phyloP scores from a whole-genome alignment of 2,329 filamentous ascomycete genomes.

The Aspergillus jensenii region DNA sequence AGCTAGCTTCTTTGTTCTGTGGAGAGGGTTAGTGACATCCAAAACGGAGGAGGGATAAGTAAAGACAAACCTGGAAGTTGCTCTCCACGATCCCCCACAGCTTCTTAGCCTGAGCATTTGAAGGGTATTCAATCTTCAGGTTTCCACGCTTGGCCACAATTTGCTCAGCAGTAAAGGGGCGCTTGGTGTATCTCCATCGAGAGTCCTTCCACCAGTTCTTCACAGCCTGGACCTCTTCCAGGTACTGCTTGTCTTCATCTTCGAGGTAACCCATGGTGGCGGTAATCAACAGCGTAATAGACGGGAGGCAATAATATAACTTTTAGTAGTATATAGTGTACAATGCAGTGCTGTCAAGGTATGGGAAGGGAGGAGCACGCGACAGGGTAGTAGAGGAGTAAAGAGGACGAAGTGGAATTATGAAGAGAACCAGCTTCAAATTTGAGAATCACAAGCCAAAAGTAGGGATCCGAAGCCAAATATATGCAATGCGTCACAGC shows the following conservation, averaged over 20 bases:
- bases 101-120: constrained; percentile 88
- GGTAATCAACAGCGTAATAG: constrained; percentile 4
- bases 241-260: constrained; percentile 72
- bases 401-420: constrained; percentile 7
- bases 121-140: constrained; percentile 86
- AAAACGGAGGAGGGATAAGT: not conserved
- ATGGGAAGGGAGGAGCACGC: constrained; percentile 13
- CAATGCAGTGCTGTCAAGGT: not conserved
- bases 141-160: constrained; percentile 95
- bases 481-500: constrained; percentile 25
- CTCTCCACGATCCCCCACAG: constrained; percentile 86
- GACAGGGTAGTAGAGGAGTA: constrained; percentile 7
- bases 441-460: constrained; percentile 31
- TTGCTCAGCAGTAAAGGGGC: constrained; percentile 92
- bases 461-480: constrained; percentile 23
- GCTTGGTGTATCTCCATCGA: constrained; percentile 88
- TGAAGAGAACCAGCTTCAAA: constrained; percentile 4
- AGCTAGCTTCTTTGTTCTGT: constrained; percentile 80
- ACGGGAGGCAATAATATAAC: constrained; percentile 1
- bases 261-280: constrained; percentile 49
- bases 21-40: not conserved
- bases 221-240: constrained; percentile 80
- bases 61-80: constrained; percentile 70
- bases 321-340: constrained; percentile 15
- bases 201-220: constrained; percentile 93